A percentile compares a stretch with the other conserved stretches of the same genome.
Conservation (phyloP, 179 eudicot species). For the Silene coronaria region DNA sequence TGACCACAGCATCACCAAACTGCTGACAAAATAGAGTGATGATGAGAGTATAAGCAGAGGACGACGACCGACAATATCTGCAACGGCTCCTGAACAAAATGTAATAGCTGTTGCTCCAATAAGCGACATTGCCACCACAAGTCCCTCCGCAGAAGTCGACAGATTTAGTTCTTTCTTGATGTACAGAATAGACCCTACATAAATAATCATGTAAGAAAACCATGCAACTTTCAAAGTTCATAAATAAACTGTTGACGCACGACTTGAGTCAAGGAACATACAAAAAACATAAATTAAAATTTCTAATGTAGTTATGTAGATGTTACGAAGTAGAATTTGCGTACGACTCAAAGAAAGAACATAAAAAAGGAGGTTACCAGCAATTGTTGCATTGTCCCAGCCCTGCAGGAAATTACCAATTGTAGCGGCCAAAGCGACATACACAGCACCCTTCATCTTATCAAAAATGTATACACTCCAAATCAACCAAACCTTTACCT, state of each 20-base stretch:
- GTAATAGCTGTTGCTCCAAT: slow-evolving; percentile 60
- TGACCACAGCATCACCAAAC: slow-evolving; percentile 65
- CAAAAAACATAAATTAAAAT: neutral
- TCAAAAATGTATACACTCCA: slow-evolving; percentile 18
- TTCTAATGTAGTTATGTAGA: neutral
- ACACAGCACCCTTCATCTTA: slow-evolving; percentile 65
- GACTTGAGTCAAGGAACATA: neutral
- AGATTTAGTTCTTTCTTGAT: slow-evolving; percentile 44
- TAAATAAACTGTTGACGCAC: neutral
- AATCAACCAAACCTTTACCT: slow-evolving; percentile 18
- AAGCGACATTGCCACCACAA: slow-evolving; percentile 63
- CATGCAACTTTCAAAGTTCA: neutral
- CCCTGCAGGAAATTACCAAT: slow-evolving; percentile 82
- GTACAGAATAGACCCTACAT: slow-evolving; percentile 53
- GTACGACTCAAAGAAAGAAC: neutral
- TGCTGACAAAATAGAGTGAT: slow-evolving; percentile 44
- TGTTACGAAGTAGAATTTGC: neutral
- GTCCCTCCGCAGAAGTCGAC: slow-evolving; percentile 51
- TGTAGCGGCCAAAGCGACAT: slow-evolving; percentile 74
- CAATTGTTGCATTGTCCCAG: slow-evolving; percentile 89
- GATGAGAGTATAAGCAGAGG: slow-evolving; percentile 58
- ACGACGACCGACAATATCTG: slow-evolving; percentile 58
- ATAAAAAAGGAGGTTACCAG: slow-evolving; percentile 46
- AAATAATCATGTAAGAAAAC: slow-evolving; percentile 16
- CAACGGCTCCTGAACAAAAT: slow-evolving; percentile 54